These are phyloP conservation scores for Tricladium varicosporioides DNA, from an alignment of 2,329 filamentous ascomycete species.

Conservation along the genomic window DNA sequence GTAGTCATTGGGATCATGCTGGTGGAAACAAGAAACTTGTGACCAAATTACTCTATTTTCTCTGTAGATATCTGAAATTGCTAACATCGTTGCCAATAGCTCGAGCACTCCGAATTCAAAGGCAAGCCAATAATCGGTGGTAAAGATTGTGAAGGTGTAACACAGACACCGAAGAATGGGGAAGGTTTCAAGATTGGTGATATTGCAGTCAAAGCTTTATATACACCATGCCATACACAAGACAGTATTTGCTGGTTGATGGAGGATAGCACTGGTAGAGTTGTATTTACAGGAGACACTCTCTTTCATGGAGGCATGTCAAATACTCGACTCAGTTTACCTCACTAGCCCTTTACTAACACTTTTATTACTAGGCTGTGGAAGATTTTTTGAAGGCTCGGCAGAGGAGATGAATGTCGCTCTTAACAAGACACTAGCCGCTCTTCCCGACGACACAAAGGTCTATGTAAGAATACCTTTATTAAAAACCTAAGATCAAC, in stretches of 20 bases:
- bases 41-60: constrained; percentile 35
- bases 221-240: constrained; percentile 97
- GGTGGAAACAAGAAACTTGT: constrained; percentile 87
- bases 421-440: constrained; percentile 78
- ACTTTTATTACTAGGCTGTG: constrained; percentile 64
- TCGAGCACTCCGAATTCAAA: constrained; percentile 28
- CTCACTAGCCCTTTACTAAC: not conserved
- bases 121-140: constrained; percentile 76
- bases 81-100: constrained; percentile 13
- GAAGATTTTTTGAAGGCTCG: constrained; percentile 91
- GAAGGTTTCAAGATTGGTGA: constrained; percentile 79
- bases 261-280: constrained; percentile 74
- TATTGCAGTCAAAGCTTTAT: constrained; percentile 81
- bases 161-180: constrained; percentile 70
- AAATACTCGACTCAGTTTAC: not conserved
- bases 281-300: constrained; percentile 94
- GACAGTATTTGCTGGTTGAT: constrained; percentile 96
- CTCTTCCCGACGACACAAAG: constrained; percentile 83
- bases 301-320: constrained; percentile 82
- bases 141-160: constrained; percentile 79
- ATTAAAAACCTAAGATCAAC: not conserved
- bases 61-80: not conserved
- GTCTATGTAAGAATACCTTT: constrained; percentile 68
- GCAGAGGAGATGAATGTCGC: constrained; percentile 90
- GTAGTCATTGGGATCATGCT: constrained; percentile 88